Evolutionary conservation across 345 rosid species (phyloP).

Genomic region (Noccaea caerulescens): DNA sequence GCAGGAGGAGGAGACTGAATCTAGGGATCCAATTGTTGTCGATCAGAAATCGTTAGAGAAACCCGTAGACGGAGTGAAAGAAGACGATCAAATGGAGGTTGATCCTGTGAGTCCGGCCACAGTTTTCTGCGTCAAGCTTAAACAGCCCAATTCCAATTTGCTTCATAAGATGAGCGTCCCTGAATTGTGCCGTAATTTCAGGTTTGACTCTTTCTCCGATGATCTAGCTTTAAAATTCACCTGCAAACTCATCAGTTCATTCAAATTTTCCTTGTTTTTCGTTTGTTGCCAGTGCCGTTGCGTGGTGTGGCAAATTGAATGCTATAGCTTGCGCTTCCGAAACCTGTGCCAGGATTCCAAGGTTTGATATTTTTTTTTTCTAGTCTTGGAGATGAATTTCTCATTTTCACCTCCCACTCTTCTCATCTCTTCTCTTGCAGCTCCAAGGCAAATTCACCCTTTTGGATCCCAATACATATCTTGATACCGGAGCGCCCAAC

Average conservation of each 20-base stretch:
- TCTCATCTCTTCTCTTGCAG: constrained; percentile 48
- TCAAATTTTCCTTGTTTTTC: background rate
- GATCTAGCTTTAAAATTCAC: background rate
- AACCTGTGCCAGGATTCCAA: constrained; percentile 97
- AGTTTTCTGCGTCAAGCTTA: constrained; percentile 83
- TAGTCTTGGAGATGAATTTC: background rate
- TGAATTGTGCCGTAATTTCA: constrained; percentile 86
- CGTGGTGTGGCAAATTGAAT: constrained; percentile 99
- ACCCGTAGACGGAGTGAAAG: constrained; percentile 44
- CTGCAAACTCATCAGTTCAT: background rate
- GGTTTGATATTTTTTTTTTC: constrained; percentile 47
- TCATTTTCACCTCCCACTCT: background rate
- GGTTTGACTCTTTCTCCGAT: constrained; percentile 46
- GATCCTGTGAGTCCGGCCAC: constrained; percentile 80
- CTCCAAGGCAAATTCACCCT: constrained; percentile 86
- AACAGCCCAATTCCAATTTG: constrained; percentile 84
- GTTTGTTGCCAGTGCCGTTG: constrained; percentile 70
- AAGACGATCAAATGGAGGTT: constrained; percentile 73
- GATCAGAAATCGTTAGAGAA: constrained; percentile 45
- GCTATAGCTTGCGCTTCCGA: constrained; percentile 99
- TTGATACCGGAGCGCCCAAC: constrained; percentile 97
- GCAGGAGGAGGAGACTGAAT: constrained; percentile 29
- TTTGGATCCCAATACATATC: constrained; percentile 98
- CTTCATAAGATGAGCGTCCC: constrained; percentile 91
- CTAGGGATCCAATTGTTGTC: constrained; percentile 27